phyloP scores from a whole-genome alignment of 768 basidiomycete genomes.

The Hysterangium stoloniferum region DNA sequence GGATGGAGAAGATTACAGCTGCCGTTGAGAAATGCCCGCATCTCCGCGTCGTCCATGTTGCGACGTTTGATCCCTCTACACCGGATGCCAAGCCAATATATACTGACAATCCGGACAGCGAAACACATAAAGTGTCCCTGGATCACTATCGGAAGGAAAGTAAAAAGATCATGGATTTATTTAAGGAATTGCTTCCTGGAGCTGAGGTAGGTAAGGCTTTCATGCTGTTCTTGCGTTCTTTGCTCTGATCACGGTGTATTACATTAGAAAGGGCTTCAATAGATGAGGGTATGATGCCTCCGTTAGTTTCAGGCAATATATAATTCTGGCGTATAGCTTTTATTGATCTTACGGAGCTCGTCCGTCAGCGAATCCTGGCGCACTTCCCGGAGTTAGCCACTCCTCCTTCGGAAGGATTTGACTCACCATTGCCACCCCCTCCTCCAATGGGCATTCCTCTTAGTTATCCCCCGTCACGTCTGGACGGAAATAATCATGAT shows the following conservation, averaged over 20 bases:
- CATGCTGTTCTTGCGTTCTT: neutral
- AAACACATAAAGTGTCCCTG: slow-evolving; percentile 92
- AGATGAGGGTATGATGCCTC: slow-evolving; percentile 47
- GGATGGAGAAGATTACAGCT: slow-evolving; percentile 69
- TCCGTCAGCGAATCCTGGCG: slow-evolving; percentile 66
- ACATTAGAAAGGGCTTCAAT: slow-evolving; percentile 96
- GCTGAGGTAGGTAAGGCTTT: slow-evolving; percentile 68
- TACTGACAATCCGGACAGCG: slow-evolving; percentile 82
- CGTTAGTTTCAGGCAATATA: neutral
- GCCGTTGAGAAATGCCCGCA: slow-evolving; percentile 83
- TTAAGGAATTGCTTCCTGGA: slow-evolving; percentile 68
- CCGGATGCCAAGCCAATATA: slow-evolving; percentile 63
- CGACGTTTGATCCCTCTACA: slow-evolving; percentile 60
- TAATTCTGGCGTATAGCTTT: slow-evolving; percentile 46
- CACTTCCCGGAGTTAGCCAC: slow-evolving; percentile 69
- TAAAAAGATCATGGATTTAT: slow-evolving; percentile 74
- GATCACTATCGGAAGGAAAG: slow-evolving; percentile 92
- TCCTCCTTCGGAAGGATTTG: slow-evolving; percentile 64
- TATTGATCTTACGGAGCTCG: slow-evolving; percentile 79
- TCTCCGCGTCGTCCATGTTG: slow-evolving; percentile 82
- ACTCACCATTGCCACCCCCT: slow-evolving; percentile 70
- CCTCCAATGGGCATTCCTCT: slow-evolving; percentile 29
- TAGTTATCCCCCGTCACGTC: slow-evolving; percentile 8
- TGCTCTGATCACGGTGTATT: neutral
- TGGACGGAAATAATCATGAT: neutral